Base-by-base conservation (phyloP, 2,329 filamentous ascomycete species). In the Aspergillus brasiliensis region DNA sequence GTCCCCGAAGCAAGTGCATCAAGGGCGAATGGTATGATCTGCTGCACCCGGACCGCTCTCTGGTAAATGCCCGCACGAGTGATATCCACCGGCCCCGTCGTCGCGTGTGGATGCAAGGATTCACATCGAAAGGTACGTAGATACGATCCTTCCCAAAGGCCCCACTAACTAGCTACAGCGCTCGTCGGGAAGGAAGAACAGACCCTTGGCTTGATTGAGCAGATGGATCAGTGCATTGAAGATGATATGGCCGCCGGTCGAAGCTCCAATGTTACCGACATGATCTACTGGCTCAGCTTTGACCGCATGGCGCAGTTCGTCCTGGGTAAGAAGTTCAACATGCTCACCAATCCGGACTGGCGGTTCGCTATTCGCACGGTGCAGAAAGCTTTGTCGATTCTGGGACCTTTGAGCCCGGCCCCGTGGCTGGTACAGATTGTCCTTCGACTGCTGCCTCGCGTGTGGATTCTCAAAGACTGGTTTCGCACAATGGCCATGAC, bases 271-370 rank as follows among this genome's bases (percentile, higher is more conserved):
- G 27, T 51, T 11, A 61, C 55, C 3, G 54, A 62, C n/a, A 21
- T 62, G 1, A 62, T 73, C 21, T 69, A 67, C 55, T 74, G 71
- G 71, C 70, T 75, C n/a, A 62, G 63, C 3, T 74, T 72, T 21
- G 71, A 77, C 37, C 61, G 67, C 42, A 76, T 77, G 67, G 72
- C 71, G 5, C 67, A 74, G 11, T 69, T 76, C 37, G 61, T 69
- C 17, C 70, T 77, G 19, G 65, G 66, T 42, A 66, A 69, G 44
- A 67, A 69, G 0, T 76, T 76, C 57, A 62, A 65, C 27, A 73
- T 76, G 72, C 61, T 74, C 19, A 49, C 58, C 1, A 51, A 68
- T 17, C 56, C 67, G 27, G 38, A 67, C 15, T 73, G 68, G 70
- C 72, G 73, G 27, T 56, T 65, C 28, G 67, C 68, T 7, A 63